Percentiles rank a stretch among this genome's conserved stretches.
phyloP scores from a whole-genome alignment of 2,329 filamentous ascomycete species.

The Daldinia sp. region DNA sequence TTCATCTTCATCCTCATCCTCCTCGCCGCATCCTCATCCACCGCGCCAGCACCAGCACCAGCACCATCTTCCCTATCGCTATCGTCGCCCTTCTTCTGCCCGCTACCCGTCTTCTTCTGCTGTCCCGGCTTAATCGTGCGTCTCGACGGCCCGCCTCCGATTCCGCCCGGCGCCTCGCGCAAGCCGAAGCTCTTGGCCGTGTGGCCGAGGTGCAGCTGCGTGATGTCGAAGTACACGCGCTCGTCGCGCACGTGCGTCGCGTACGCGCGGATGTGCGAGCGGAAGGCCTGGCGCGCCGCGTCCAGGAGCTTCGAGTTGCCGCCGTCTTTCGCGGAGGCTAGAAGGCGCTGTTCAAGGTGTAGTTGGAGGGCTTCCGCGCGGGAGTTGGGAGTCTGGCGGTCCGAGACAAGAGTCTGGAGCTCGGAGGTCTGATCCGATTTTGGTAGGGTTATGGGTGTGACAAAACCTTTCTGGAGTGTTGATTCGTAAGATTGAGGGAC shows the following conservation, averaged over 20 bases:
- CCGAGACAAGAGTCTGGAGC: slow-evolving; percentile 61
- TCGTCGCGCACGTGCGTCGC: slow-evolving; percentile 92
- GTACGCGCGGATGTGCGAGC: slow-evolving; percentile 93
- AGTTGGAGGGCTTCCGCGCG: slow-evolving; percentile 69
- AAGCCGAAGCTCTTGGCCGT: slow-evolving; percentile 93
- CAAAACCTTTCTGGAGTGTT: slow-evolving; percentile 74
- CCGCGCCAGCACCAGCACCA: slow-evolving; percentile 56
- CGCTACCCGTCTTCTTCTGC: slow-evolving; percentile 52
- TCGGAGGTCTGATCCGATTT: slow-evolving; percentile 68
- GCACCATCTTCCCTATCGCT: slow-evolving; percentile 52
- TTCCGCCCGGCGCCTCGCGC: slow-evolving; percentile 87
- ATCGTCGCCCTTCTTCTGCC: slow-evolving; percentile 52
- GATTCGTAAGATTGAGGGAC: slow-evolving; percentile 65
- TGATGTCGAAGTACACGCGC: slow-evolving; percentile 89
- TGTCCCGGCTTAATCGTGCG: slow-evolving; percentile 53
- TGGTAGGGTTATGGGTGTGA: slow-evolving; percentile 71
- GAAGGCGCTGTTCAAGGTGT: slow-evolving; percentile 70
- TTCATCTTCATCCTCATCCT: slow-evolving; percentile 74
- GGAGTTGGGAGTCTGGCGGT: slow-evolving; percentile 59
- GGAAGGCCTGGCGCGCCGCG: slow-evolving; percentile 85
- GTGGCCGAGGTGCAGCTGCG: slow-evolving; percentile 90
- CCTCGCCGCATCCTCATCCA: slow-evolving; percentile 70
- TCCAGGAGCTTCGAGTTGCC: slow-evolving; percentile 72
- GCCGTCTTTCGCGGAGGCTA: slow-evolving; percentile 53
- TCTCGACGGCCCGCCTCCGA: slow-evolving; percentile 70